phyloP scores from a whole-genome alignment of 2,329 filamentous ascomycete genomes.

The Verticillium zaregamsianum region DNA sequence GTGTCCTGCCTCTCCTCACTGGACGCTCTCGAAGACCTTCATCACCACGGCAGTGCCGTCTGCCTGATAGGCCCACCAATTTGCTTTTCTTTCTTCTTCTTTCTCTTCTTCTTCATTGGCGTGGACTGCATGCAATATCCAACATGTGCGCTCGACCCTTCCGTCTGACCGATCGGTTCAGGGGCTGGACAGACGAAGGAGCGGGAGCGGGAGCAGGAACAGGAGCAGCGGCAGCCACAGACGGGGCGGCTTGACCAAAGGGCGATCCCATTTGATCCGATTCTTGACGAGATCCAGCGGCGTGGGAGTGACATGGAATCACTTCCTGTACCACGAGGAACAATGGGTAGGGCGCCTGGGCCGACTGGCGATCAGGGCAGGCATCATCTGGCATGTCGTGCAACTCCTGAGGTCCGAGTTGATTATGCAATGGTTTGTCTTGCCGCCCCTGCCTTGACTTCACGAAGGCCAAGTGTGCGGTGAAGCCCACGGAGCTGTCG shows the following conservation, averaged over 20 bases:
- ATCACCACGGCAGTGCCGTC: not conserved
- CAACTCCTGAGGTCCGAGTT: not conserved
- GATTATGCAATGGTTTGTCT: not conserved
- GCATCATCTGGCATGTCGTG: not conserved
- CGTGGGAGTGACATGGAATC: not conserved
- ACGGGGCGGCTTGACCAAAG: not conserved
- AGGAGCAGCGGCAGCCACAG: not conserved
- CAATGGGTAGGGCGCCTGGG: not conserved
- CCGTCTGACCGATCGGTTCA: not conserved
- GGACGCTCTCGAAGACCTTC: not conserved
- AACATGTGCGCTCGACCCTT: no score
- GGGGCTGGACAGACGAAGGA: not conserved
- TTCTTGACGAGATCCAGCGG: not conserved
- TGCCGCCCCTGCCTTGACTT: not conserved
- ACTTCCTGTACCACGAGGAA: not conserved
- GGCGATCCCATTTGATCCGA: not conserved
- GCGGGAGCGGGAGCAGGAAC: no score
- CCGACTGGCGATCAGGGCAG: not conserved
- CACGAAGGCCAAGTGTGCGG: no score
- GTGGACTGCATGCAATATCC: no score
- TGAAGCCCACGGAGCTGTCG: no score
- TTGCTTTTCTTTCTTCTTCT: not conserved
- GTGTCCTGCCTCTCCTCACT: not conserved
- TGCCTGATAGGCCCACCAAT: no score
- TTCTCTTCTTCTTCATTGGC: not conserved